Percentiles rank a stretch among this genome's conserved stretches.
These are phyloP conservation scores for Chytriomyces sp. DNA, from an alignment of 192 early-diverging fungal species.

Conservation along the genomic window DNA sequence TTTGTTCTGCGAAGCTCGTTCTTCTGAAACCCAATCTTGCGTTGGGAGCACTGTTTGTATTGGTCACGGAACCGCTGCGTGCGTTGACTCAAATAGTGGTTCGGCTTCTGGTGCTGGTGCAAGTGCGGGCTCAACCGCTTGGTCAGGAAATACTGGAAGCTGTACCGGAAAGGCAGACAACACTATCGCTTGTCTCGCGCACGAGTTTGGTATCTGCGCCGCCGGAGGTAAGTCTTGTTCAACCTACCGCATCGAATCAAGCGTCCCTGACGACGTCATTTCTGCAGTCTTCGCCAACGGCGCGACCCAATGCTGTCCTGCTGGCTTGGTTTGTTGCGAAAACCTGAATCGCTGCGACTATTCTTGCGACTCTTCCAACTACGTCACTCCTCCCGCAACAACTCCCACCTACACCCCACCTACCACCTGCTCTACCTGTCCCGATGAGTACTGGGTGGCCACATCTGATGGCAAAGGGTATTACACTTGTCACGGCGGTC, in stretches of 20 bases:
- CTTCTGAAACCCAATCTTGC: background rate
- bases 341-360: background rate
- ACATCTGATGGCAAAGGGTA: background rate
- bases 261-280: too few species aligned
- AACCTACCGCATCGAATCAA: too few species aligned
- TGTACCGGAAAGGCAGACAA: constrained; percentile 10
- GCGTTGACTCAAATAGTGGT: background rate
- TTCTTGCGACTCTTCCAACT: background rate
- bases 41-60: background rate
- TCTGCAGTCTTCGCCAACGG: too few species aligned
- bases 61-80: background rate
- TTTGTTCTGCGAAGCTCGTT: too few species aligned
- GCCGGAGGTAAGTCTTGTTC: background rate
- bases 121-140: background rate
- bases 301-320: too few species aligned
- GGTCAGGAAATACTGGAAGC: background rate
- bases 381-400: background rate
- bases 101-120: background rate
- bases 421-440: background rate
- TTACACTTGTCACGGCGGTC: background rate
- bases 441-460: background rate
- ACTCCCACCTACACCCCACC: background rate
- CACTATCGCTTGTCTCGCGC: background rate
- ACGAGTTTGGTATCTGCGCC: background rate
- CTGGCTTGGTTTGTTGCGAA: constrained; percentile 9